A percentile compares a stretch with the other conserved stretches of the same genome.
Conservation (phyloP, 2,329 filamentous ascomycete species). For the Fusarium sp. region DNA sequence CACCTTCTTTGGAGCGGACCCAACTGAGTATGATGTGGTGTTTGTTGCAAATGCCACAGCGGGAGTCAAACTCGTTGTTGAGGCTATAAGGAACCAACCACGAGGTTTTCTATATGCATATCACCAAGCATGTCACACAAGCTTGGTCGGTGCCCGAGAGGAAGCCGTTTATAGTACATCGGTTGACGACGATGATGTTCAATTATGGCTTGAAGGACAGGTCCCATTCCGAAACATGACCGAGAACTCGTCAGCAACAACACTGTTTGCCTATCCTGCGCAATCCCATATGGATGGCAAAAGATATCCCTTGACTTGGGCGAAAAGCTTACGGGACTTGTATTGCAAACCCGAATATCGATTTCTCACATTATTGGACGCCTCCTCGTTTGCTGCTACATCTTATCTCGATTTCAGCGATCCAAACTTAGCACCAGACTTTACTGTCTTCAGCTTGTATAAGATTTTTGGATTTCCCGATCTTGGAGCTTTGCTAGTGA, state of each 20-base stretch:
- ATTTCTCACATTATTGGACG: slow-evolving; percentile 80
- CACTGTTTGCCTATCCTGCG: slow-evolving; percentile 81
- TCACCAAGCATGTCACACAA: slow-evolving; percentile 86
- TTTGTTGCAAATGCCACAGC: slow-evolving; percentile 95
- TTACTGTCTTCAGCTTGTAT: slow-evolving; percentile 87
- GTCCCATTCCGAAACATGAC: slow-evolving; percentile 42
- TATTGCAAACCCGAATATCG: slow-evolving; percentile 31
- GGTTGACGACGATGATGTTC: slow-evolving; percentile 71
- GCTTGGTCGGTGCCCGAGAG: slow-evolving; percentile 82
- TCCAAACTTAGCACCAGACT: slow-evolving; percentile 74
- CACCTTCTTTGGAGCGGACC: slow-evolving; percentile 82
- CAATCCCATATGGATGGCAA: slow-evolving; percentile 94
- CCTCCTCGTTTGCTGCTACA: slow-evolving; percentile 82
- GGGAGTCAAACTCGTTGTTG: slow-evolving; percentile 85
- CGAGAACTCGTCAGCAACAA: slow-evolving; percentile 37
- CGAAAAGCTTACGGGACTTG: slow-evolving; percentile 53
- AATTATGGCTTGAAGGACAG: slow-evolving; percentile 67
- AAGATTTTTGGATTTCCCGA: slow-evolving; percentile 99
- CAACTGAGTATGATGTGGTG: slow-evolving; percentile 83
- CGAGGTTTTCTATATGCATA: slow-evolving; percentile 85
- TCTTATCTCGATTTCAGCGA: slow-evolving; percentile 77
- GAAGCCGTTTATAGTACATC: slow-evolving; percentile 72
- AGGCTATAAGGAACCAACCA: slow-evolving; percentile 74
- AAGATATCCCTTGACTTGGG: slow-evolving; percentile 78
- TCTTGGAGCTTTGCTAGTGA: slow-evolving; percentile 84